Evolutionary conservation across 106 monocot genomes (phyloP).

Genomic region (Acorus gramineus): DNA sequence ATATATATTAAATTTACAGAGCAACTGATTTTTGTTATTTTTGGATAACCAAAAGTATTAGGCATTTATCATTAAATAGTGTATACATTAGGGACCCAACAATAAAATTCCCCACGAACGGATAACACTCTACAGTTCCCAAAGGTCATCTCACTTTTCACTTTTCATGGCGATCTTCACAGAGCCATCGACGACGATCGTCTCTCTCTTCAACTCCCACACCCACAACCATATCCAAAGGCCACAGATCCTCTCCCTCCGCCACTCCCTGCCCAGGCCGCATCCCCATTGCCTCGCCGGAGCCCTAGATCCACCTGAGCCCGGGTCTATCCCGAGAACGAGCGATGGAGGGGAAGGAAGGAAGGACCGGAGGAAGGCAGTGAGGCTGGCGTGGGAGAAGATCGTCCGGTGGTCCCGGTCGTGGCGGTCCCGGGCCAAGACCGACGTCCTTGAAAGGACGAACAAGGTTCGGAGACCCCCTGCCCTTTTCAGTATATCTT

Average conservation of each 20-base stretch:
- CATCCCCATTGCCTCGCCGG: conserved; percentile 12
- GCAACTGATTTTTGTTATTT: too few species aligned
- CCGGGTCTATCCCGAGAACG: neutral
- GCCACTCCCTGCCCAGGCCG: neutral
- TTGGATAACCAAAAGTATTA: too few species aligned
- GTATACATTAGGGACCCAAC: too few species aligned
- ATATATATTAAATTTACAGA: too few species aligned
- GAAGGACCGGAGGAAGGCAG: conserved; percentile 46
- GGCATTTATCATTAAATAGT: too few species aligned
- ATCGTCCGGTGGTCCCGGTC: conserved; percentile 94
- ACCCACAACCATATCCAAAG: too few species aligned
- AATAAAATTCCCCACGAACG: too few species aligned
- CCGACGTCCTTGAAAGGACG: conserved; percentile 61
- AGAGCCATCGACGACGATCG: too few species aligned
- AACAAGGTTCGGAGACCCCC: conserved; percentile 39
- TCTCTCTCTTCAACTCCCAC: too few species aligned
- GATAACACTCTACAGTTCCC: too few species aligned
- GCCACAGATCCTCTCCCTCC: neutral
- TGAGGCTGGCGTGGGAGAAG: conserved; percentile 93
- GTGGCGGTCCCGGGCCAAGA: conserved; percentile 60
- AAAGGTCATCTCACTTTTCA: too few species aligned
- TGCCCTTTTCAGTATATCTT: neutral
- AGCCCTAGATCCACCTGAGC: conserved; percentile 18
- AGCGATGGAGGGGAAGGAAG: conserved; percentile 15
- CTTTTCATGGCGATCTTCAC: too few species aligned